Evolutionary conservation across 1,139 yeast species (phyloP), one percentile per base, ranked within the genome.

Genomic region (Yamadazyma oceani): DNA sequence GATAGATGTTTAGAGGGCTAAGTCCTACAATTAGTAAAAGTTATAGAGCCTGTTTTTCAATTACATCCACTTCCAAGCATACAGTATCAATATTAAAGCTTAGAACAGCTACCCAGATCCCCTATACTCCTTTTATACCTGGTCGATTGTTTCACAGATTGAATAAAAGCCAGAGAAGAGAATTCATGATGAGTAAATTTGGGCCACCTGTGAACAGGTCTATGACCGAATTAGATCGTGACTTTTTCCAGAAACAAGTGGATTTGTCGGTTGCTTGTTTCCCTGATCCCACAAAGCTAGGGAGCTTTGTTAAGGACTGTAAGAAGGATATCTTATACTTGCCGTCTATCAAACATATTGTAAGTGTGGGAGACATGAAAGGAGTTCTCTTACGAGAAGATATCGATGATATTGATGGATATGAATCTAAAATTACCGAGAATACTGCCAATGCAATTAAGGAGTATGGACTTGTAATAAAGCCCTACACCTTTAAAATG

Each of bases 121-220:
- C 21, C 8, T 19, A 5, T 19, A 19, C 21, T 19, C 21, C 21
- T 32, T 15, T 13, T 26, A 5, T 13, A 24, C 12, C 16, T 15
- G 15, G 27, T 15, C 41, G 51, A 39, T 22, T 17, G 9, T 50
- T 47, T 39, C 60, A 55, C 38, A 36, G 41, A 31, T 42, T 51
- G 34, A 58, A 38, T 40, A 62, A 55, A 48, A 53, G 64, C 26
- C 55, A 57, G 19, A 50, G 64, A 48, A 45, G 64, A 41, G 43
- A 45, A n/a, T 53, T 50, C 44, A 61, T 54, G 56, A 57, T 54
- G 57, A 54, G 58, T 37, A 57, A 54, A 40, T 71, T 69, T 44
- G 64, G 66, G 5, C 95, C 96, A 3, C 96, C 96, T 0, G 65
- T 78, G 10, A 72, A 83, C 55, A 63, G 87, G 35, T 66, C 75